A percentile compares a stretch with the other conserved stretches of the same genome.
Evolutionary conservation across 495 filamentous ascomycete species (phyloP).

Genomic region (Lasiosphaeria miniovina): DNA sequence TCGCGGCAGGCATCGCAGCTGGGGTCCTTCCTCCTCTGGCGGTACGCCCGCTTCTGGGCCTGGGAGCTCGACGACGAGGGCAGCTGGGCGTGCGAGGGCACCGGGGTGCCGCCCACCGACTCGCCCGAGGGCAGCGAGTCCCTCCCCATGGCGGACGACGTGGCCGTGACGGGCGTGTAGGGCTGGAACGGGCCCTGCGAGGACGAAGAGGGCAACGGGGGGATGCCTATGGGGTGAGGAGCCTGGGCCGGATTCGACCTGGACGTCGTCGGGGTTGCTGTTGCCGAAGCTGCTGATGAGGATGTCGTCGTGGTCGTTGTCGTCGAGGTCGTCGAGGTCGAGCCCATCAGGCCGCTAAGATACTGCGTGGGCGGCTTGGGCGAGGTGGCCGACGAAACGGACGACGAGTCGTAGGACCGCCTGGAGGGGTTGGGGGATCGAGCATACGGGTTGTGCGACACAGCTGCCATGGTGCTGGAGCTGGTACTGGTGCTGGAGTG

Average conservation of each 20-base stretch:
- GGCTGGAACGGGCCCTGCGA: constrained; percentile 35
- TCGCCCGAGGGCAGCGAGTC: constrained; percentile 53
- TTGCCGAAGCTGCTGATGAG: background rate
- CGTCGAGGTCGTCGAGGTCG: background rate
- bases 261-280: constrained; percentile 24
- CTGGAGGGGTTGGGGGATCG: constrained; percentile 54
- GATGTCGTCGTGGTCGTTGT: too few relatives aligned
- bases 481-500: constrained; percentile 5
- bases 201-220: constrained; percentile 36
- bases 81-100: constrained; percentile 42
- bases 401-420: constrained; percentile 54
- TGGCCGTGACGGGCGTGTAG: constrained; percentile 45
- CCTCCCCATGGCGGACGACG: constrained; percentile 45
- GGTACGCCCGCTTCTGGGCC: constrained; percentile 89
- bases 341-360: constrained; percentile 45
- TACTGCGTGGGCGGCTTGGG: constrained; percentile 46
- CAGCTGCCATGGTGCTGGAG: constrained; percentile 49
- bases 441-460: constrained; percentile 50
- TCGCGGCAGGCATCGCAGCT: constrained; percentile 98
- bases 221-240: constrained; percentile 46
- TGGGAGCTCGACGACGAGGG: constrained; percentile 40
- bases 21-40: constrained; percentile 91
- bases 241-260: constrained; percentile 36
- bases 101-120: constrained; percentile 50
- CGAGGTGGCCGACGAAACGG: constrained; percentile 55